Evolutionary conservation across 116 monocot genomes (phyloP).

Genomic region (Iris pallida): DNA sequence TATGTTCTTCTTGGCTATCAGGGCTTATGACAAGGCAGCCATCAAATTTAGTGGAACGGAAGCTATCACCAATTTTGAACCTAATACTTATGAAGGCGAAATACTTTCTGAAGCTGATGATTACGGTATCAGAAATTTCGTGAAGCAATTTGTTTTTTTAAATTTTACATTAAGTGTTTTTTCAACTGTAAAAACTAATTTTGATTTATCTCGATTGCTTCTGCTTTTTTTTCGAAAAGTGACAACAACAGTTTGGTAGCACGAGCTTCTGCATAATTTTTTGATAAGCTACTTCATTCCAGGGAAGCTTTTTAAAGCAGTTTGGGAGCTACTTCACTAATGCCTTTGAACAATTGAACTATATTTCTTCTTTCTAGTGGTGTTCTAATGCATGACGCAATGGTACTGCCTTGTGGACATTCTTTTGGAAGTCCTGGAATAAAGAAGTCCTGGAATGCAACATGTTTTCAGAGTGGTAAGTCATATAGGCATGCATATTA

Average conservation of each 20-base stretch:
- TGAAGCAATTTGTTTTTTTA: background rate
- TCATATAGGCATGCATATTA: background rate
- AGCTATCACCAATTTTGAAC: slow-evolving; percentile 79
- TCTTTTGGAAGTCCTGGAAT: slow-evolving; percentile 36
- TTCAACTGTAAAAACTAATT: background rate
- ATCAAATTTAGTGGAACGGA: slow-evolving; percentile 70
- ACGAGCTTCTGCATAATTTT: no score
- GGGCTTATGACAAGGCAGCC: slow-evolving; percentile 86
- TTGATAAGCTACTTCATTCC: no score
- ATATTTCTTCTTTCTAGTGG: slow-evolving; percentile 13
- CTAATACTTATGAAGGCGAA: slow-evolving; percentile 52
- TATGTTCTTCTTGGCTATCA: slow-evolving; percentile 17
- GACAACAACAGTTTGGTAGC: no score
- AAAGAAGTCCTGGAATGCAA: slow-evolving; percentile 36
- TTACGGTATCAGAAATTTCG: slow-evolving; percentile 20
- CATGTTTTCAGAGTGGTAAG: slow-evolving; percentile 30
- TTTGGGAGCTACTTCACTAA: no score
- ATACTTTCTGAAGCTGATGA: slow-evolving; percentile 27
- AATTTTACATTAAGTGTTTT: background rate
- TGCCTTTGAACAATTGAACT: no score
- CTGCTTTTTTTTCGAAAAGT: no score
- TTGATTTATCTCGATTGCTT: no score
- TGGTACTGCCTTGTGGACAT: slow-evolving; percentile 35
- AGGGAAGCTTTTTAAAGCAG: no score
- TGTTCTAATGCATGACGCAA: slow-evolving; percentile 42